Conservation (phyloP, 208 protist genomes). For the Crithidia bombi region DNA sequence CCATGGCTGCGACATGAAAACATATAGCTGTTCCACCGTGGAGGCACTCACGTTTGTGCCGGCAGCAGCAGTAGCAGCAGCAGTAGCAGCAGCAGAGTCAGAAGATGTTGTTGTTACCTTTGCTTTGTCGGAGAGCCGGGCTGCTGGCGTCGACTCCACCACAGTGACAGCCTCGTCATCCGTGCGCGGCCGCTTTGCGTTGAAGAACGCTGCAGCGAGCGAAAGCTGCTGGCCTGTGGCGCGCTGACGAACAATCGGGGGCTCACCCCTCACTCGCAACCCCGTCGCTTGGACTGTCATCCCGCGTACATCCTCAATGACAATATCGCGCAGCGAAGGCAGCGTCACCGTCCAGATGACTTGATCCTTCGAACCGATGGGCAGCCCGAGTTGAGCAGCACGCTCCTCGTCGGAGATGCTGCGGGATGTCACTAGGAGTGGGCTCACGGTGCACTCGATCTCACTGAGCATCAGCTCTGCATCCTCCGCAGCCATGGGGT, state of each 20-base stretch:
- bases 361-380: constrained; percentile 8
- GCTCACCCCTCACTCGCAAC: constrained; percentile 37
- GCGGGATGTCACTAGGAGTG: constrained; percentile 60
- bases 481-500: constrained; percentile 42
- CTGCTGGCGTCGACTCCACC: constrained; percentile 21
- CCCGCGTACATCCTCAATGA: constrained; percentile 80
- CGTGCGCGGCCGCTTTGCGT: constrained; percentile 29
- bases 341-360: constrained; percentile 75
- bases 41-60: not conserved
- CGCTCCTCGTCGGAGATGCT: constrained; percentile 52
- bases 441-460: constrained; percentile 39
- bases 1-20: constrained; percentile 13
- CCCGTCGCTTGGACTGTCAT: constrained; percentile 83
- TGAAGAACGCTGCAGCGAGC: constrained; percentile 61
- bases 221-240: constrained; percentile 50
- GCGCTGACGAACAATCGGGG: constrained; percentile 19
- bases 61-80: not conserved
- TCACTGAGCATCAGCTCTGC: constrained; percentile 49
- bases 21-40: constrained; percentile 3
- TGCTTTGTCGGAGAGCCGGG: not conserved
- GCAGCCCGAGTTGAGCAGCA: constrained; percentile 53
- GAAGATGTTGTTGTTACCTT: not conserved
- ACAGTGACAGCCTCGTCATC: constrained; percentile 30
- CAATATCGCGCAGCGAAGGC: constrained; percentile 48
- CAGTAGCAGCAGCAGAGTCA: not conserved